Evolutionary conservation across 805 yeast genomes (phyloP), one percentile per base, ranked within the genome.

Genomic region (Saccharomyces paradoxus): DNA sequence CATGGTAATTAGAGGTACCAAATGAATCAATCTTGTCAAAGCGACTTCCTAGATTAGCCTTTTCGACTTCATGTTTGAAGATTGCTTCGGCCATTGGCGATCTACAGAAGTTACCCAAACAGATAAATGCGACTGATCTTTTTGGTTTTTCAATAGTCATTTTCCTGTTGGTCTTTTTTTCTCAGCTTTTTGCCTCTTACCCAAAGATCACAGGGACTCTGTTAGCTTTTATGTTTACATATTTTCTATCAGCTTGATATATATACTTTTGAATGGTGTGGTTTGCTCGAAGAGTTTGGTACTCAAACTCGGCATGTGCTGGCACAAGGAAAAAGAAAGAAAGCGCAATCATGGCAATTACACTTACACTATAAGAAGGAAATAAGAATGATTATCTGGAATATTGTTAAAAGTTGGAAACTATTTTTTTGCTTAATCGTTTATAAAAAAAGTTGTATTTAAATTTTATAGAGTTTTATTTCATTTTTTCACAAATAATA

Each of bases 81-180:
- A 90, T 88, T 0, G 97, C 97, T 66, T 92, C 97, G 0, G 98
- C 97, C 98, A 91, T 92, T 13, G 98, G 98, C 1, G 97, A 89
- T 50, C 97, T 91, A 66, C 97, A 90, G 24, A 87, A 83, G 69
- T 91, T 91, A 3, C 97, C 97, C 27, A 89, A 75, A 65, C 97
- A 91, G 0, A 90, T 92, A 67, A 91, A 90, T 0, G 95, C 97
- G 10, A 91, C 95, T 1, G 86, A 77, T 3, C 81, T 66, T 46
- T 62, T 57, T 31, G 53, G 49, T 17, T 44, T 48, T 51, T 58
- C 59, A 48, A 52, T 46, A 21, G 62, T 60, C 60, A 58, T 62
- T 12, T 10, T 48, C 1, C 24, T 30, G 10, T n/a, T 37, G 14
- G n/a, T n/a, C 9, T 12, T 8, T 3, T 8, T 7, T 37, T 37